Percentiles rank a stretch among this genome's conserved stretches.
Evolutionary conservation across 164 flowering plant genomes (phyloP).

Genomic region (Saururus chinensis): DNA sequence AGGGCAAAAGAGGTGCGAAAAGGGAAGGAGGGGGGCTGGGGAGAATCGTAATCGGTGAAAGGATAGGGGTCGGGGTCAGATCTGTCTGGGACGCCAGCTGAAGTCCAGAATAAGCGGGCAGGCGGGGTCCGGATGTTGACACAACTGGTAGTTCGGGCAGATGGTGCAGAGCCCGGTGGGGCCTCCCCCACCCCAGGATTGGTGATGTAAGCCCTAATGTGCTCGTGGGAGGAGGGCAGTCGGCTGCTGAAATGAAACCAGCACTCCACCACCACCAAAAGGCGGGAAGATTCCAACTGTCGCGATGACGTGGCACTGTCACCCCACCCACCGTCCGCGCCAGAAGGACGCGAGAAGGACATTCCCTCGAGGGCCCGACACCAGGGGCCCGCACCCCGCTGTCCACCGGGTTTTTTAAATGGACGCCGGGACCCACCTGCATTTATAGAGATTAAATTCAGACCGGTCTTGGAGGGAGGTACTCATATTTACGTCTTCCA

Average conservation of each 20-base stretch:
- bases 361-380: conserved; percentile 18
- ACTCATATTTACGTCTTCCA: no score
- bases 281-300: conserved; percentile 29
- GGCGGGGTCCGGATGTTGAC: neutral
- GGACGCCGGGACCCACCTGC: neutral
- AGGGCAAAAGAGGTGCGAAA: no score
- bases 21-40: no score
- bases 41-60: no score
- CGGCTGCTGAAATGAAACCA: no score
- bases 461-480: no score
- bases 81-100: no score
- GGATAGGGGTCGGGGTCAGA: no score
- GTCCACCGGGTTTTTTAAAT: neutral
- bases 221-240: no score
- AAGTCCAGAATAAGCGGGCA: neutral
- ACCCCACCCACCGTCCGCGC: conserved; percentile 33
- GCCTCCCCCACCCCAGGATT: neutral
- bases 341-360: conserved; percentile 39
- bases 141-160: neutral
- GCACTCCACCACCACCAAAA: conserved; percentile 1
- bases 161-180: neutral
- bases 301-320: conserved; percentile 30
- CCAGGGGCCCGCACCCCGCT: conserved; percentile 13
- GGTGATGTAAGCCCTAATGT: conserved; percentile 17
- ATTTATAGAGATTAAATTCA: neutral